Conservation (phyloP, 345 rosid species). For the Arabis hirsuta region DNA sequence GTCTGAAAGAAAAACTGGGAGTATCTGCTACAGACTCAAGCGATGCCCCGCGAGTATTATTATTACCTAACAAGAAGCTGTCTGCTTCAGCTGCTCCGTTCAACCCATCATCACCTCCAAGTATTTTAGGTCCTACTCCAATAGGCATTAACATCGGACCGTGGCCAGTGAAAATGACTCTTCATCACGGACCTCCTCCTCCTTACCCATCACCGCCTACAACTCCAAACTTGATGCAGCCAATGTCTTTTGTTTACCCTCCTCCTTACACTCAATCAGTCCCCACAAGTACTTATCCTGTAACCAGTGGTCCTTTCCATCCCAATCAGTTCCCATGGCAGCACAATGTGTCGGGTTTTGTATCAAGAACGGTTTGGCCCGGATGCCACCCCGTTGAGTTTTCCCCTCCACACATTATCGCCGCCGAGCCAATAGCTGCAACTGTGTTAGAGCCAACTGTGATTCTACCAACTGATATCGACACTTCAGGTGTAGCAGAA, state of each 20-base stretch:
- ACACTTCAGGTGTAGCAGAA: constrained; percentile 48
- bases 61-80: constrained; percentile 67
- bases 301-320: constrained; percentile 71
- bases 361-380: constrained; percentile 76
- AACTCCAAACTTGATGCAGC: constrained; percentile 87
- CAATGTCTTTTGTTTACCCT: constrained; percentile 83
- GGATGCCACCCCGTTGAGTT: constrained; percentile 72
- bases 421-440: constrained; percentile 64
- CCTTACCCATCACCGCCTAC: constrained; percentile 84
- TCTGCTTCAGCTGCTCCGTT: constrained; percentile 99
- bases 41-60: constrained; percentile 49
- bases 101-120: constrained; percentile 66
- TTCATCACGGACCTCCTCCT: constrained; percentile 72
- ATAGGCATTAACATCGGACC: constrained; percentile 65
- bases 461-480: constrained; percentile 60
- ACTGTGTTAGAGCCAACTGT: constrained; percentile 52
- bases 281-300: constrained; percentile 73
- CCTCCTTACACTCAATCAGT: constrained; percentile 71
- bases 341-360: constrained; percentile 66
- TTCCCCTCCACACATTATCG: constrained; percentile 57
- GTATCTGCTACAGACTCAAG: constrained; percentile 46
- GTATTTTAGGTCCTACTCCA: constrained; percentile 63
- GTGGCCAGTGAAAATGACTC: constrained; percentile 86
- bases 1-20: constrained; percentile 62
- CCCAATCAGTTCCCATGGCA: constrained; percentile 93